phyloP scores from a whole-genome alignment of 179 eudicot genomes.

The Corrigiola litoralis region DNA sequence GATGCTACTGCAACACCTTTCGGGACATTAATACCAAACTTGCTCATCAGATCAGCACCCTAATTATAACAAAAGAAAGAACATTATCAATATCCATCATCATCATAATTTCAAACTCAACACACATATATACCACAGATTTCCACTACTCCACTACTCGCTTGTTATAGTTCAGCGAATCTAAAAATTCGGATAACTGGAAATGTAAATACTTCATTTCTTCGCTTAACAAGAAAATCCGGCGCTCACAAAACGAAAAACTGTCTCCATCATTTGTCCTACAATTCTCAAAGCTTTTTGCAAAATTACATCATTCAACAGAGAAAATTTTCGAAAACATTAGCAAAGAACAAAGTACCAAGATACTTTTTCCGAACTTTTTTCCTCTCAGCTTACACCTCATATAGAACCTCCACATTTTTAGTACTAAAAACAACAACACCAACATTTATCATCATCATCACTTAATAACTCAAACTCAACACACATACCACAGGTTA shows the following conservation, averaged over 20 bases:
- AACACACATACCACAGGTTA: too few species aligned
- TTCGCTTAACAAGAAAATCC: not conserved
- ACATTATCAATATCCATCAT: not conserved
- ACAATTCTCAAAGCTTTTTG: not conserved
- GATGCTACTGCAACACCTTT: constrained; percentile 81
- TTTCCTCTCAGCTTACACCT: too few species aligned
- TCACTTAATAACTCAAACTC: too few species aligned
- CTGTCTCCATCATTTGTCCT: not conserved
- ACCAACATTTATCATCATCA: too few species aligned
- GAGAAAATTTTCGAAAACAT: not conserved
- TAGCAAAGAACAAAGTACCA: too few species aligned
- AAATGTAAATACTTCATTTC: not conserved
- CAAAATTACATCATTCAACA: not conserved
- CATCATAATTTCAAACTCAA: not conserved
- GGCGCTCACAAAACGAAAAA: not conserved
- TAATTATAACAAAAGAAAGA: constrained; percentile 12
- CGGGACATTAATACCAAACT: constrained; percentile 83
- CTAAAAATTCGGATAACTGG: not conserved
- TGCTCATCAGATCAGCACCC: constrained; percentile 96
- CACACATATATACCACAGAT: not conserved
- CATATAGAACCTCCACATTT: too few species aligned
- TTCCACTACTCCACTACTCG: not conserved
- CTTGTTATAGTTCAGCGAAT: too few species aligned
- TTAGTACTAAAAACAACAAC: too few species aligned
- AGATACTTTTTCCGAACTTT: too few species aligned